Percentiles rank a stretch among this genome's conserved stretches.
These are phyloP conservation scores for Circinella umbellata DNA, from an alignment of 371 early-diverging fungal species.

Conservation along the genomic window DNA sequence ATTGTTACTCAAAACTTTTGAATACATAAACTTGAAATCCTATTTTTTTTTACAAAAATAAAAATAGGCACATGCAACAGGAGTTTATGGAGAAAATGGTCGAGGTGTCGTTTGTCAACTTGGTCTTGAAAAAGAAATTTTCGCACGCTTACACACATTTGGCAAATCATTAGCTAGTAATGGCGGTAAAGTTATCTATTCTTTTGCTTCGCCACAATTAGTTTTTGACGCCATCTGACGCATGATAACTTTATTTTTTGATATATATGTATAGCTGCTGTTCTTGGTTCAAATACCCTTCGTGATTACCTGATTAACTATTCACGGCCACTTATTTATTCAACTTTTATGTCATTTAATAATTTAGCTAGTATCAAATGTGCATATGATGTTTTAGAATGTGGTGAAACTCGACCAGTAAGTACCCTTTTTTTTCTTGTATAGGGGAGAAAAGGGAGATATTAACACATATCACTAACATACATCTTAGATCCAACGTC, in stretches of 20 bases:
- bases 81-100: constrained; percentile 73
- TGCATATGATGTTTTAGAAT: constrained; percentile 57
- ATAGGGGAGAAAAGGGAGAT: not conserved
- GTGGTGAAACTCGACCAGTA: constrained; percentile 57
- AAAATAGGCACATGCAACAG: constrained; percentile 81
- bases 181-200: constrained; percentile 61
- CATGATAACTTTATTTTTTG: not conserved
- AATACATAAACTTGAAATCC: no score
- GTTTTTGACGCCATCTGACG: not conserved
- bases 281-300: constrained; percentile 66
- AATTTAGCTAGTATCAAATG: constrained; percentile 62
- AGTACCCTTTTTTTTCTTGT: not conserved
- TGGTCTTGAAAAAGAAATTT: constrained; percentile 66
- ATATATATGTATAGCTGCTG: constrained; percentile 56
- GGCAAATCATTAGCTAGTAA: constrained; percentile 84
- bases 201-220: not conserved
- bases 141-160: constrained; percentile 84
- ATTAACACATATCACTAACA: not conserved
- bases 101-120: constrained; percentile 70
- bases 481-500: constrained; percentile 52
- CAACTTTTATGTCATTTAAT: constrained; percentile 73
- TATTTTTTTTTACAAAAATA: no score
- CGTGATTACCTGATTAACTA: constrained; percentile 81
- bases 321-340: constrained; percentile 82
- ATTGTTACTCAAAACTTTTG: no score